Conservation (phyloP, 2,329 filamentous ascomycete species). For the Ceratocystis cubensis region DNA sequence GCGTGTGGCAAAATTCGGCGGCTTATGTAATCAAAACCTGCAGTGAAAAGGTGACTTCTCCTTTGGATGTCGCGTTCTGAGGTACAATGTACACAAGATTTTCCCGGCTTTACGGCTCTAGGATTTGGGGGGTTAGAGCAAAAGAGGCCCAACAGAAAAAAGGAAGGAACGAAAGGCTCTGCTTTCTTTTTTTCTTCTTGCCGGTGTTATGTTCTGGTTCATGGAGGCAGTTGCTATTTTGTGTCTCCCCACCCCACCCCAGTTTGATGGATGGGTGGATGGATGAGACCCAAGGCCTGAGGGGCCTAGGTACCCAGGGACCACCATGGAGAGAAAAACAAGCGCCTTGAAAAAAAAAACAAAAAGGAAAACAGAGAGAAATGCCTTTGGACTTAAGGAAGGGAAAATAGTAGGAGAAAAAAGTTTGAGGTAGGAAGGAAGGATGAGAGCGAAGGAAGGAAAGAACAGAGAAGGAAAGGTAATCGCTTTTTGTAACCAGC, state of each 20-base stretch:
- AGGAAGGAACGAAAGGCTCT: background rate
- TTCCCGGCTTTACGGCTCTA: background rate
- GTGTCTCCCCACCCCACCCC: background rate
- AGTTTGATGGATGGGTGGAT: background rate
- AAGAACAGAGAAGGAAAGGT: background rate
- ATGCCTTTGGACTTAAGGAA: too few relatives aligned
- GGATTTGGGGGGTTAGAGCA: too few relatives aligned
- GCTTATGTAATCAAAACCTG: background rate
- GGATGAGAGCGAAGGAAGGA: background rate
- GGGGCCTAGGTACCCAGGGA: background rate
- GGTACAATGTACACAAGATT: background rate
- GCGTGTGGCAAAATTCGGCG: background rate
- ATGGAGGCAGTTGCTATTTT: background rate
- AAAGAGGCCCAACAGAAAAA: conserved; percentile 1
- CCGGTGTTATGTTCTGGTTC: background rate
- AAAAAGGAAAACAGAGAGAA: too few relatives aligned
- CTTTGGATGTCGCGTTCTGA: background rate
- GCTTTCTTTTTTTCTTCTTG: background rate
- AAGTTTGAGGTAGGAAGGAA: background rate
- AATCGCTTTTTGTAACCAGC: background rate
- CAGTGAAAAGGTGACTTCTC: background rate
- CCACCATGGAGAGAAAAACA: background rate
- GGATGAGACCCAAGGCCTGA: too few relatives aligned
- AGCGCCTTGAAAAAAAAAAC: too few relatives aligned
- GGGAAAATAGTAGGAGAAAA: too few relatives aligned